Evolutionary conservation across 805 yeast species (phyloP).

Genomic region (Ogataea polymorpha): DNA sequence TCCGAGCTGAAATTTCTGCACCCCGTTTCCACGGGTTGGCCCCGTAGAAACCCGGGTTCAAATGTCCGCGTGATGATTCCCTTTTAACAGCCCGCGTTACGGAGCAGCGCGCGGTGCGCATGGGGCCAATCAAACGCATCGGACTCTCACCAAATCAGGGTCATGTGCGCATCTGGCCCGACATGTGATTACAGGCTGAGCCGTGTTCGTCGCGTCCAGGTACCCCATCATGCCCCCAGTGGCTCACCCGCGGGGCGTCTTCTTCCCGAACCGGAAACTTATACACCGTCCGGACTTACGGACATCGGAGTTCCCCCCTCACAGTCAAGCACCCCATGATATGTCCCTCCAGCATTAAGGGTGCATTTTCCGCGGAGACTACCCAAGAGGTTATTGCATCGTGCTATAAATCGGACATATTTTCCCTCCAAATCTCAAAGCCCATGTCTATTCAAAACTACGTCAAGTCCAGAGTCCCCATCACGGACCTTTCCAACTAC

Average conservation of each 20-base stretch:
- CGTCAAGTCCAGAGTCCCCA: constrained; percentile 25
- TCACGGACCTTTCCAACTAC: constrained; percentile 32
- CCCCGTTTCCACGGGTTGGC: constrained; percentile 3
- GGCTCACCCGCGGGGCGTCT: background rate
- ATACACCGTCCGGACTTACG: constrained; percentile 8
- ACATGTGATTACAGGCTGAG: background rate
- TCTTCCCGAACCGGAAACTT: background rate
- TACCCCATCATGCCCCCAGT: background rate
- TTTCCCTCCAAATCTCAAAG: background rate
- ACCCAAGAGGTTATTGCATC: background rate
- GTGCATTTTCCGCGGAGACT: constrained; percentile 1
- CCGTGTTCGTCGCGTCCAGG: background rate
- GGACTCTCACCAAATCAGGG: background rate
- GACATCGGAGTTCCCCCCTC: constrained; percentile 13
- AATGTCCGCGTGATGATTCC: constrained; percentile 1
- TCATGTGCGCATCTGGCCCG: background rate
- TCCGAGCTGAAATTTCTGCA: constrained; percentile 3
- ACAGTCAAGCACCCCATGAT: constrained; percentile 7
- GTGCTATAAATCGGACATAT: constrained; percentile 1
- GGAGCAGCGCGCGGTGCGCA: background rate
- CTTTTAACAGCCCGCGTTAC: background rate
- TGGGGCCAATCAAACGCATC: background rate
- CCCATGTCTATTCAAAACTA: constrained; percentile 27
- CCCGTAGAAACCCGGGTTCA: constrained; percentile 5
- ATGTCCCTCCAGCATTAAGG: constrained; percentile 6